A percentile compares a stretch with the other conserved stretches of the same genome.
phyloP scores from a whole-genome alignment of 768 basidiomycete species.

The Amanita inopinata region DNA sequence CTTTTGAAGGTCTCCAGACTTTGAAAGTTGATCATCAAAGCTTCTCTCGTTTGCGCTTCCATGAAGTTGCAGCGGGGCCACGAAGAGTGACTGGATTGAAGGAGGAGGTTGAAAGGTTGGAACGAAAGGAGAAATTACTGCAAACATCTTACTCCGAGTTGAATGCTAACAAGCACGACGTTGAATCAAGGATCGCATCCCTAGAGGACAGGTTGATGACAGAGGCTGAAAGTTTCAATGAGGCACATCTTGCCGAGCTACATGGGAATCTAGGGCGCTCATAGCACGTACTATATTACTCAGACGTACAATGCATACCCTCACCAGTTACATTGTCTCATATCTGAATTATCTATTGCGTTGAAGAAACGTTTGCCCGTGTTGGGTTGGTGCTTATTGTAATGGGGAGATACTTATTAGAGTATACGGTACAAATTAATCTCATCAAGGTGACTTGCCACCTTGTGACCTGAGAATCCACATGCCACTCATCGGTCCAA shows the following conservation, averaged over 20 bases:
- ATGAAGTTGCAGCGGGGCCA: conserved; percentile 73
- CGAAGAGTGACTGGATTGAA: conserved; percentile 66
- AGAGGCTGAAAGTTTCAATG: conserved; percentile 76
- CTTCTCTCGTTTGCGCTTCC: conserved; percentile 61
- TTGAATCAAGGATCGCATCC: conserved; percentile 43
- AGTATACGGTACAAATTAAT: too few species aligned
- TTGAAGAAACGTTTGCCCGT: too few species aligned
- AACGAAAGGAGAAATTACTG: conserved; percentile 64
- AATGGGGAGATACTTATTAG: too few species aligned
- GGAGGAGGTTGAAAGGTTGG: conserved; percentile 80
- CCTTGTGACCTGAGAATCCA: too few species aligned
- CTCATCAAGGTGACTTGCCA: too few species aligned
- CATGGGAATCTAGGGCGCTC: conserved; percentile 20
- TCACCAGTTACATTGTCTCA: too few species aligned
- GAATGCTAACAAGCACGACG: conserved; percentile 55
- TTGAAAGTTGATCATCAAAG: conserved; percentile 67
- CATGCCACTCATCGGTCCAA: too few species aligned
- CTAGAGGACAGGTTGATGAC: conserved; percentile 84
- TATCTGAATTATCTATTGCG: too few species aligned
- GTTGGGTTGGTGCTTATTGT: too few species aligned
- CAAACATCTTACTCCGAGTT: conserved; percentile 85
- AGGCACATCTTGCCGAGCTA: conserved; percentile 61
- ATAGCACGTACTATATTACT: neutral
- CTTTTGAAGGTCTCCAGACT: conserved; percentile 63
- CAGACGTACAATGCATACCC: too few species aligned